Percentiles rank a stretch among this genome's conserved stretches.
phyloP scores from a whole-genome alignment of 2,329 filamentous ascomycete genomes.

The Xylaria sp. region DNA sequence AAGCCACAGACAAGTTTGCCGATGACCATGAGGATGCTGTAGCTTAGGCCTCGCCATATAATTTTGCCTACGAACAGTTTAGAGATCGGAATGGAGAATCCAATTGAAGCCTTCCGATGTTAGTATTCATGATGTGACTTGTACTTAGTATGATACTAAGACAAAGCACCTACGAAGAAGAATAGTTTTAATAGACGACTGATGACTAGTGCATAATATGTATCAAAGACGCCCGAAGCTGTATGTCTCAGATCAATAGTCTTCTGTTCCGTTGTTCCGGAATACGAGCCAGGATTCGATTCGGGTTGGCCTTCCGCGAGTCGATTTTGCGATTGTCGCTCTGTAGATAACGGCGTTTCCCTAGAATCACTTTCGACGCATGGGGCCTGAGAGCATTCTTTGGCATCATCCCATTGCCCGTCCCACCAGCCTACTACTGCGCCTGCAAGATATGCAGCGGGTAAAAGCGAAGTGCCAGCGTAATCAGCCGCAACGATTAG shows the following conservation, averaged over 20 bases:
- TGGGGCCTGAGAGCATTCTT: background rate
- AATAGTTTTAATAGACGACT: conserved; percentile 72
- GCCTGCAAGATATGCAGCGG: conserved; percentile 72
- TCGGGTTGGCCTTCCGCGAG: background rate
- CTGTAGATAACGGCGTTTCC: background rate
- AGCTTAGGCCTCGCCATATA: conserved; percentile 79
- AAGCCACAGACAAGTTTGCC: conserved; percentile 70
- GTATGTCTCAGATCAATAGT: background rate
- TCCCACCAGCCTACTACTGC: conserved; percentile 71
- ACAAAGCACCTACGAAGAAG: conserved; percentile 71
- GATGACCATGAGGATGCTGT: conserved; percentile 75
- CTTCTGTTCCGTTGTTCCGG: conserved; percentile 14
- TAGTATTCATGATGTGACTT: conserved; percentile 11
- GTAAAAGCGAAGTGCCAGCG: conserved; percentile 70
- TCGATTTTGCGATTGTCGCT: background rate
- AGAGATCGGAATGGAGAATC: conserved; percentile 81
- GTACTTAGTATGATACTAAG: background rate
- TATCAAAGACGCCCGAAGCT: conserved; percentile 49
- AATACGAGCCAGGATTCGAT: background rate
- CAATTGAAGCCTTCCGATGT: conserved; percentile 65
- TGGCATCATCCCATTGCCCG: conserved; percentile 39
- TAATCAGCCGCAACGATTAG: conserved; percentile 64
- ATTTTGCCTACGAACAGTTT: conserved; percentile 72
- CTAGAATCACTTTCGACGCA: conserved; percentile 1
- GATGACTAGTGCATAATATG: conserved; percentile 55